Evolutionary conservation across 208 protist species (phyloP), one percentile per base, ranked within the genome.

Genomic region (Acanthamoeba royreba): DNA sequence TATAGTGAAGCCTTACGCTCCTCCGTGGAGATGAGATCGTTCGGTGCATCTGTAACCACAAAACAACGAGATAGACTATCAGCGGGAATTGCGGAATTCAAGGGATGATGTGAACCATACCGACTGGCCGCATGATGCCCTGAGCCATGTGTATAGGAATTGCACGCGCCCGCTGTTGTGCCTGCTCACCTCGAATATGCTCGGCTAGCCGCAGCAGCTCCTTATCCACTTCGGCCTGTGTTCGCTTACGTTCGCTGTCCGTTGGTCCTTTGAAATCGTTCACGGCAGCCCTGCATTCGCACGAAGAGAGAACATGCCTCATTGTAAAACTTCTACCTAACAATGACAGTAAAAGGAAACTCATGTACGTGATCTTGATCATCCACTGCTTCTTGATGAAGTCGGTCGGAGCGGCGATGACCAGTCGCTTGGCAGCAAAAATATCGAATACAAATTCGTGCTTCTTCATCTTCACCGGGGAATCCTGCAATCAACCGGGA

Each of bases 201-300:
- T 81, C 69, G 38, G 69, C 69, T 42, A 81, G 40, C 8, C 69
- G 69, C 17, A 81, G 69, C 69, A 81, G 69, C 69, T 81, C 69
- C 69, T 81, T 81, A 42, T 81, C 69, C 38, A 81, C 69, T n/a
- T 81, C 69, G 33, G 69, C 69, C 69, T 81, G 69, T 42, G 69
- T 81, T 47, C 69, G 69, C 69, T 81, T 81, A 11, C 69, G 2
- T 25, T 81, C 69, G 69, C 69, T 81, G 38, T 81, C 69, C 17
- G 69, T 81, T 42, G 69, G 69, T 1, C 69, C 69, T 22, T 81
- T 81, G 69, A 47, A 81, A 1, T 81, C 69, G 69, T 81, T 81
- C 69, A 47, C 69, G 15, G 69, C 69, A 33, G 69, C 69, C 19
- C 69, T 81, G 69, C 47, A 31, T 8, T 8, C 58, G 13, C 19